Percentiles rank a stretch among this genome's conserved stretches.
Conservation (phyloP, 2,329 filamentous ascomycete genomes). For the Nemania abortiva region DNA sequence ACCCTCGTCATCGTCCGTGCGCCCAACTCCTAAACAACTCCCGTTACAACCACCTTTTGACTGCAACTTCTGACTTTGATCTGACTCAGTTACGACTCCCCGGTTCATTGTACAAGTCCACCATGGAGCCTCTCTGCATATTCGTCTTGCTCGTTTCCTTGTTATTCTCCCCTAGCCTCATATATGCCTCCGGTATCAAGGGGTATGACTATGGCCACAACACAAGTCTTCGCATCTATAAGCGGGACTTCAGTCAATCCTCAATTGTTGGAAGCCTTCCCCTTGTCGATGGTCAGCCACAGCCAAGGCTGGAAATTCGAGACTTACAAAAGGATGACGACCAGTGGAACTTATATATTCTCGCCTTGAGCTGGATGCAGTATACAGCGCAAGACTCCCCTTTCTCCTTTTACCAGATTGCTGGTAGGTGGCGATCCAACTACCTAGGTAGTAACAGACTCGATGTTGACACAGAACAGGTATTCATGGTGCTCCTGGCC, state of each 20-base stretch:
- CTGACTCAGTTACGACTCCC: constrained; percentile 6
- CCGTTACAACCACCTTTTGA: background rate
- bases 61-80: constrained; percentile 7
- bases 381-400: constrained; percentile 70
- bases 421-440: constrained; percentile 62
- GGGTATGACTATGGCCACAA: constrained; percentile 66
- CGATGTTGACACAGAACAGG: constrained; percentile 59
- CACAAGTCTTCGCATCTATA: constrained; percentile 53
- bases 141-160: constrained; percentile 26
- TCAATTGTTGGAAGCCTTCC: constrained; percentile 59
- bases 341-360: constrained; percentile 81
- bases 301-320: constrained; percentile 74
- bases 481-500: constrained; percentile 81
- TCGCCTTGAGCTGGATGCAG: constrained; percentile 80
- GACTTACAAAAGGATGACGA: constrained; percentile 73
- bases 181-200: constrained; percentile 27
- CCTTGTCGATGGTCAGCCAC: constrained; percentile 56
- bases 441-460: constrained; percentile 3
- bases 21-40: constrained; percentile 5
- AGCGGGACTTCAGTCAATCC: constrained; percentile 54
- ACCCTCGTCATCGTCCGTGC: constrained; percentile 12
- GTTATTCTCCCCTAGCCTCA: constrained; percentile 30
- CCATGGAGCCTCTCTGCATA: constrained; percentile 26
- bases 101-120: constrained; percentile 11
- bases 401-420: constrained; percentile 82